A percentile compares a stretch with the other conserved stretches of the same genome.
Evolutionary conservation across 1,139 yeast species (phyloP).

Genomic region (Candida sp.): DNA sequence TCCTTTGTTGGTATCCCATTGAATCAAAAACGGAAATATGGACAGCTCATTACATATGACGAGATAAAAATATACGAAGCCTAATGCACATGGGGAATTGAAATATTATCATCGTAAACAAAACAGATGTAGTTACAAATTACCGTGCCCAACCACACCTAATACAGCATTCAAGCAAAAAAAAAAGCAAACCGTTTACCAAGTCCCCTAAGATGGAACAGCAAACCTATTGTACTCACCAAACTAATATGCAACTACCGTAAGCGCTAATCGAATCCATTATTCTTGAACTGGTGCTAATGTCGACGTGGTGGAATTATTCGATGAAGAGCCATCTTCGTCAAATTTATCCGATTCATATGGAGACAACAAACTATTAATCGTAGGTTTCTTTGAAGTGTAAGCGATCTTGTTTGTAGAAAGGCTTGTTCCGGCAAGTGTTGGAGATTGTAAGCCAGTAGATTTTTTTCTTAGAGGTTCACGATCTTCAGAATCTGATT

Average conservation of each 20-base stretch:
- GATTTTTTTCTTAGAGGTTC: background rate
- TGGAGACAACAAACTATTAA: constrained; percentile 31
- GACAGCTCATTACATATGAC: background rate
- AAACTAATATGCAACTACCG: background rate
- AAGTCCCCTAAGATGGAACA: too few species aligned
- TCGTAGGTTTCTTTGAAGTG: constrained; percentile 31
- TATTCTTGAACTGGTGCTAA: constrained; percentile 1
- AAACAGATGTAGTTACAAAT: background rate
- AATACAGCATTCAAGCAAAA: too few species aligned
- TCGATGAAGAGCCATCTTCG: constrained; percentile 1
- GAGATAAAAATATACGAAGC: background rate
- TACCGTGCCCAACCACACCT: too few species aligned
- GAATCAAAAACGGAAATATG: background rate
- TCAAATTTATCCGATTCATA: constrained; percentile 19
- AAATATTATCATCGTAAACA: background rate
- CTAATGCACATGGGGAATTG: background rate
- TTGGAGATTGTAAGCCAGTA: background rate
- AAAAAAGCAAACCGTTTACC: too few species aligned
- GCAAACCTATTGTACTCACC: background rate
- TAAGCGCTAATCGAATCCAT: background rate
- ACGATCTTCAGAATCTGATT: background rate
- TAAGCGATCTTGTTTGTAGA: constrained; percentile 1
- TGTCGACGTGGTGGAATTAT: background rate
- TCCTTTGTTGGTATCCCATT: too few species aligned
- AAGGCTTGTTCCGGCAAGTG: background rate